Conservation (phyloP, 148 eudicot species). For the Cornus florida region DNA sequence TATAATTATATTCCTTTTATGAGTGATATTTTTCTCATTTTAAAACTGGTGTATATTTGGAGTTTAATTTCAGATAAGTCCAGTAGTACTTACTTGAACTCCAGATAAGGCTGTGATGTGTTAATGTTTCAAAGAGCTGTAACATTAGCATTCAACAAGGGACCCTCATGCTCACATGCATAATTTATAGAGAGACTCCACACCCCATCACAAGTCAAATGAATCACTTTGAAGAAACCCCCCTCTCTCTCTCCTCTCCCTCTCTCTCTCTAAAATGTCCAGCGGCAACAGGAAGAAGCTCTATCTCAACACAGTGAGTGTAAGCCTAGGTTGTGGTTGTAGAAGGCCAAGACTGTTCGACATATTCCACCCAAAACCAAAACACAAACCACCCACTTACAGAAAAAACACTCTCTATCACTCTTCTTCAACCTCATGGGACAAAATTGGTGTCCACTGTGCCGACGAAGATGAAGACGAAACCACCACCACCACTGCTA, state of each 20-base stretch:
- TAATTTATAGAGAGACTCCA: background rate
- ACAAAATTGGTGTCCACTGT: background rate
- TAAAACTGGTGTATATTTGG: no score
- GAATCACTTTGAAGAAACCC: no score
- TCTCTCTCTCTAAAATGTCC: conserved; percentile 40
- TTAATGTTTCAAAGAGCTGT: background rate
- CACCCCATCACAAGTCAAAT: background rate
- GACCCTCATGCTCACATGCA: background rate
- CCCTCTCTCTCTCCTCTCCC: background rate
- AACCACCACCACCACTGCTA: conserved; percentile 23
- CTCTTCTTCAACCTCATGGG: conserved; percentile 21
- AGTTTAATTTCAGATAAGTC: no score
- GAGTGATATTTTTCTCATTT: no score
- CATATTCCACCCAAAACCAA: conserved; percentile 39
- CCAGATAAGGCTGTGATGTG: conserved; percentile 1
- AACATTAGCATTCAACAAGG: conserved; percentile 1
- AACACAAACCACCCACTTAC: conserved; percentile 12
- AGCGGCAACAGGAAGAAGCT: conserved; percentile 20
- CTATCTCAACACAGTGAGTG: conserved; percentile 35
- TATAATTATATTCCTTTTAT: no score
- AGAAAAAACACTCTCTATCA: background rate
- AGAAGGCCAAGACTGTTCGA: conserved; percentile 42
- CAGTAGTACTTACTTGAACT: no score
- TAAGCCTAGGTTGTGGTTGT: conserved; percentile 49
- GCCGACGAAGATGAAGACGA: conserved; percentile 5